Evolutionary conservation across 768 basidiomycete genomes (phyloP).

Genomic region (Lentinula edodes): DNA sequence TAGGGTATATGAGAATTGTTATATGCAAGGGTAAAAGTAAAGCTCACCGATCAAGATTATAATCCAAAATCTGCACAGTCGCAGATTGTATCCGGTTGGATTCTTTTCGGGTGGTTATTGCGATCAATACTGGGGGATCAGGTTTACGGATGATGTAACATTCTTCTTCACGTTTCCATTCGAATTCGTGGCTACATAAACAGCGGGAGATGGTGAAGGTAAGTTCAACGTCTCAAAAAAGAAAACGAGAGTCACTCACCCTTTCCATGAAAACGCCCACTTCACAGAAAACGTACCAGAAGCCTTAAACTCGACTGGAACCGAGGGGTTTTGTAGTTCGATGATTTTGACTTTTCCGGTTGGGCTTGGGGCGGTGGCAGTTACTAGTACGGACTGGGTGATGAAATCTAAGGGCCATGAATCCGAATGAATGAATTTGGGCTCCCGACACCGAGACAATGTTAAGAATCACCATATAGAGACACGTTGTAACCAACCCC

Average conservation of each 20-base stretch:
- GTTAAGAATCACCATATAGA: conserved; percentile 46
- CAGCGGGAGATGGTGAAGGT: background rate
- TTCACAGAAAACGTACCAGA: conserved; percentile 69
- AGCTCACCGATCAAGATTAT: conserved; percentile 71
- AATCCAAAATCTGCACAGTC: conserved; percentile 75
- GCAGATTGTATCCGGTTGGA: conserved; percentile 53
- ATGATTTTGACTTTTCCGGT: conserved; percentile 70
- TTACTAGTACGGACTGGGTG: conserved; percentile 65
- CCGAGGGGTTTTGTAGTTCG: conserved; percentile 71
- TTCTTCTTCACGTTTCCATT: conserved; percentile 81
- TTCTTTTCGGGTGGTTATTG: conserved; percentile 64
- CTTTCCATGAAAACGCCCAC: conserved; percentile 81
- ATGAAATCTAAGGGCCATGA: conserved; percentile 44
- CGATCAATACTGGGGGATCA: conserved; percentile 81
- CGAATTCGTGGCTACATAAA: conserved; percentile 76
- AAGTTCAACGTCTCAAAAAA: background rate
- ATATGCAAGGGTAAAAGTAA: background rate
- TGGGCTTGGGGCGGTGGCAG: conserved; percentile 56
- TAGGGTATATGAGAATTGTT: conserved; percentile 18
- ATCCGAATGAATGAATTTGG: background rate
- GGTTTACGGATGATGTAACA: conserved; percentile 82
- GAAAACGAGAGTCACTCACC: conserved; percentile 38
- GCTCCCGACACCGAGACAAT: conserved; percentile 8
- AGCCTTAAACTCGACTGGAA: conserved; percentile 64
- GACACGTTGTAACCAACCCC: conserved; percentile 59